phyloP scores from a whole-genome alignment of 345 rosid species.

The Syzygium aqueum region DNA sequence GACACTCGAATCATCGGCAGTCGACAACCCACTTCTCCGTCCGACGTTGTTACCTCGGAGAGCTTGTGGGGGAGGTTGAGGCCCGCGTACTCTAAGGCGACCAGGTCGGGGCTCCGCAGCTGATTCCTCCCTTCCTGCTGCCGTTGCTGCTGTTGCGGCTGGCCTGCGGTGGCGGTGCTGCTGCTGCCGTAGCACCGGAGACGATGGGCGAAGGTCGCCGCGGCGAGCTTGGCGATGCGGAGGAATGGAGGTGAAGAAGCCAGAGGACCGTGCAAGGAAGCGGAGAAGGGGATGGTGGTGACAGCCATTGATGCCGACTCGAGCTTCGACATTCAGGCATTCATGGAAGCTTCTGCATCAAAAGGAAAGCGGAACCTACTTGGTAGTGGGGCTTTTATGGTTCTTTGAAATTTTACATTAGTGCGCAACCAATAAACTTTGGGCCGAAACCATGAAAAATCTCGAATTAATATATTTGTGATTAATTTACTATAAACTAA shows the following conservation, averaged over 20 bases:
- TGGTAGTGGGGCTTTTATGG: not conserved
- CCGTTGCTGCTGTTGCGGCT: not conserved
- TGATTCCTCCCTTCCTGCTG: slow-evolving; percentile 8
- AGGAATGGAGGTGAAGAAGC: not conserved
- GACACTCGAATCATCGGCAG: not conserved
- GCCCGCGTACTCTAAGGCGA: slow-evolving; percentile 69
- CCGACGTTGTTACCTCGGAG: slow-evolving; percentile 31
- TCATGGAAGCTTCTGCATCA: not conserved
- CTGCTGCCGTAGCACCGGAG: not conserved
- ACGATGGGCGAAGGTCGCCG: not conserved
- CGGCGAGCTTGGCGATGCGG: not conserved
- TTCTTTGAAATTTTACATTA: not conserved
- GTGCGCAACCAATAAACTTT: not conserved
- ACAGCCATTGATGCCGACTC: not conserved
- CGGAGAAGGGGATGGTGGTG: not conserved
- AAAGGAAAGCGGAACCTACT: not conserved
- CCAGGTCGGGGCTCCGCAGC: slow-evolving; percentile 48
- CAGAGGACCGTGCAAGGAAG: not conserved
- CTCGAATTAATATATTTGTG: accelerated
- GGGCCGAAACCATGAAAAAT: too few species aligned
- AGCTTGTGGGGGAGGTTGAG: slow-evolving; percentile 54
- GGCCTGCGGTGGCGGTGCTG: not conserved
- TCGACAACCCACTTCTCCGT: not conserved
- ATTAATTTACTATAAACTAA: too few species aligned
- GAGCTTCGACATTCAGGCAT: not conserved